These are phyloP conservation scores for Neurospora pannonica DNA, from an alignment of 495 filamentous ascomycete genomes.

Conservation along the genomic window DNA sequence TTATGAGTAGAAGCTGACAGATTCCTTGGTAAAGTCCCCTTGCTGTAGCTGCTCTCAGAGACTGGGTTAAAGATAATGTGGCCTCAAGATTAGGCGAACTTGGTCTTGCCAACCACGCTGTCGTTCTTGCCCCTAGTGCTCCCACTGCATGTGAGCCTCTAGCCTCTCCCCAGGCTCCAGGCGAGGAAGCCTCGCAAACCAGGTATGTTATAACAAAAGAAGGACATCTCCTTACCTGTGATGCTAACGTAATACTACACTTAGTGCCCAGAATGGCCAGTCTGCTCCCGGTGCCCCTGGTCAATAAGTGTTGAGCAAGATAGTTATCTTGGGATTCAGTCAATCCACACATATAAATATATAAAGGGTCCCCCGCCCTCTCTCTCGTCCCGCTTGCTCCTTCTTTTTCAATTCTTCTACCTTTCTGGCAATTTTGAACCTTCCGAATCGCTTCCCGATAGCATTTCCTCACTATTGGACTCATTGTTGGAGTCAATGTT, in stretches of 20 bases:
- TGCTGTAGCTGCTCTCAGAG: neutral
- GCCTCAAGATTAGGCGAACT: neutral
- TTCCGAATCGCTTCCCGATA: too few species aligned
- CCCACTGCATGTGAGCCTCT: neutral
- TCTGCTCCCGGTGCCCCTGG: neutral
- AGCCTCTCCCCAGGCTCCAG: neutral
- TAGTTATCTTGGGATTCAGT: neutral
- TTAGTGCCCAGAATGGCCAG: neutral
- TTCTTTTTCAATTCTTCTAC: neutral
- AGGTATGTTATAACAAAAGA: neutral
- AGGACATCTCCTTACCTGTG: neutral
- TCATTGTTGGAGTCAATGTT: too few species aligned
- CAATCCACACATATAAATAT: neutral
- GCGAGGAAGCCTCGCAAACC: neutral
- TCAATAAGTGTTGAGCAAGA: neutral
- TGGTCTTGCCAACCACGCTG: neutral
- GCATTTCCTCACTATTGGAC: too few species aligned
- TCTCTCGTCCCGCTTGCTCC: neutral
- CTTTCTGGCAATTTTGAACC: too few species aligned
- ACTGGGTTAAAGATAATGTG: neutral
- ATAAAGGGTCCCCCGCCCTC: neutral
- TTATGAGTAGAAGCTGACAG: neutral
- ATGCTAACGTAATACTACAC: neutral
- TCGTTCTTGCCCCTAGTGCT: neutral
- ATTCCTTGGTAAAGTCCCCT: neutral